Base-by-base conservation (phyloP, 148 eudicot genomes). In the Camellia granthamiana region DNA sequence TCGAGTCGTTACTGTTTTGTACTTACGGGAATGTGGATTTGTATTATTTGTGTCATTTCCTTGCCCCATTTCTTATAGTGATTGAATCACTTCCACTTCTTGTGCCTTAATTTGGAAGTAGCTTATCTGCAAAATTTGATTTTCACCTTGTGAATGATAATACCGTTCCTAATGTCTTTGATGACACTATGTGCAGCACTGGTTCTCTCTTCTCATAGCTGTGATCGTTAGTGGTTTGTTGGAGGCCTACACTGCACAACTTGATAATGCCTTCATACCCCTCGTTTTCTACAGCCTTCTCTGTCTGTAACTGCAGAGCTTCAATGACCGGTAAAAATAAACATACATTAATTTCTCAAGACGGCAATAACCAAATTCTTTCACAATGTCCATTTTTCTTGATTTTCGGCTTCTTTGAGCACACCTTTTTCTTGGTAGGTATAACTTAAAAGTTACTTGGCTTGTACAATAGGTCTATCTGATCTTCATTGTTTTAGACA, bases 231-330 rank as follows among this genome's bases (percentile, higher is more conserved):
- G 95, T 76, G 99, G 99, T 68, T 88, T 96, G 88, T 84, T 96
- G 83, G 99, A 96, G 86, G 99, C 99, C 46, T 96, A 91, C 90
- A 96, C 98, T 41, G 93, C 99, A 58, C 98, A 96, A 81, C 99
- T 96, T 49, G 98, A 96, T 84, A 93, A 96, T 77, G 99, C 99
- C 77, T 96, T 96, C 92, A 96, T 95, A 79, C 99, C 99, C 19
- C 91, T 95, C 52, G 90, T 91, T 69, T 95, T 95, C 90, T 93
- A 95, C 85, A 92, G 93, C 83, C 93, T 95, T 60, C 91, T 96
- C 60, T 96, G 93, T 72, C 77, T 96, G 78, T 96, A 90, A 81
- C 23, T 52, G 62, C 18, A 55, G 38, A 30, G 70, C 63, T 79
- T 75, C 69, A 61, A 4, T 12, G 58, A 70, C 69, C 77, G 30